Percentiles rank a stretch among this genome's conserved stretches.
Conservation (phyloP, 176 grass and related monocot genomes). For the Panicum miliaceum region DNA sequence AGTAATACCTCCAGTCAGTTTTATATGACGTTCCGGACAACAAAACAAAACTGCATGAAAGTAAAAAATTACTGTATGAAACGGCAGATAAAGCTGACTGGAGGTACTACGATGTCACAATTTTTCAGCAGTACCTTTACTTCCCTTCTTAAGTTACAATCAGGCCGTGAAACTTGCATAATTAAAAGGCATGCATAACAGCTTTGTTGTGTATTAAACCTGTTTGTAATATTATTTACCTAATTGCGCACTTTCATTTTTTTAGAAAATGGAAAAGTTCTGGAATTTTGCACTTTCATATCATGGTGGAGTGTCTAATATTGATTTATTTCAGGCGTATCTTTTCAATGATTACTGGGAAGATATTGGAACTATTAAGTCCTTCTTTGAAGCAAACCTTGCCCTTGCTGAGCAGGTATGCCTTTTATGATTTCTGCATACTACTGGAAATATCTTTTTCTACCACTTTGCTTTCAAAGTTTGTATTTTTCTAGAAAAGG, state of each 20-base stretch:
- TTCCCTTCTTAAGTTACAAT: not conserved
- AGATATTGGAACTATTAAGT: constrained; percentile 90
- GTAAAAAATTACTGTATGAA: too few relatives aligned
- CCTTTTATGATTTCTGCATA: constrained; percentile 30
- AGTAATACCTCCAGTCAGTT: not conserved
- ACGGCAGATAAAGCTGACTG: too few relatives aligned
- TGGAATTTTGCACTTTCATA: not conserved
- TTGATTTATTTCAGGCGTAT: constrained; percentile 64
- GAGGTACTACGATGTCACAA: too few relatives aligned
- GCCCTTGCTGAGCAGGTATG: constrained; percentile 74
- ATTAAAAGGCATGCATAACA: not conserved
- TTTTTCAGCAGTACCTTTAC: constrained; percentile 6
- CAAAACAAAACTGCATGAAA: too few relatives aligned
- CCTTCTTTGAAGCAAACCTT: constrained; percentile 96
- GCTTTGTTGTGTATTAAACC: constrained; percentile 15
- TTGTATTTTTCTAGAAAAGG: not conserved
- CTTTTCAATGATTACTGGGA: constrained; percentile 99
- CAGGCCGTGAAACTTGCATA: not conserved
- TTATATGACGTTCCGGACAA: too few relatives aligned
- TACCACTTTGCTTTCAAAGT: not conserved
- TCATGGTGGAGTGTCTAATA: constrained; percentile 10
- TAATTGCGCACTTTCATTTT: not conserved
- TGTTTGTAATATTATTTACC: not conserved
- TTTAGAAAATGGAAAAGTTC: too few relatives aligned
- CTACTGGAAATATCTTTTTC: not conserved